Percentiles rank a stretch among this genome's conserved stretches.
Conservation (phyloP, 331 rosid species). For the Prunus yedoensis region DNA sequence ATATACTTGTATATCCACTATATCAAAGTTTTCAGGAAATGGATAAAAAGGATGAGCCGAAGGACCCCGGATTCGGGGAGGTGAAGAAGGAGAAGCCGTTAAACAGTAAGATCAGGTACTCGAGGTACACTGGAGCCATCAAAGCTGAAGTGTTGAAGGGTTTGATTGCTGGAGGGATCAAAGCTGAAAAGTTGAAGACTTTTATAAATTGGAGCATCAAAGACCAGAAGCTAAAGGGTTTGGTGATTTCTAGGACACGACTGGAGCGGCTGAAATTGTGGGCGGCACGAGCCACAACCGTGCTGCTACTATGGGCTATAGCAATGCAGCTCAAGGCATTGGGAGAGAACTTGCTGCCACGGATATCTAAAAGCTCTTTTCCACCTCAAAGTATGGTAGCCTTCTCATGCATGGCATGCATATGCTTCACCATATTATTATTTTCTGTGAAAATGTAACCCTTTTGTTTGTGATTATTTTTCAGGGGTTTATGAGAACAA, state of each 20-base stretch:
- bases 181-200: constrained; percentile 34
- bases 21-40: background rate
- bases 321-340: constrained; percentile 11
- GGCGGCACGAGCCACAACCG: constrained; percentile 12
- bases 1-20: no score
- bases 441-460: background rate
- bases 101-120: constrained; percentile 11
- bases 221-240: constrained; percentile 11
- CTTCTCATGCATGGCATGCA: background rate
- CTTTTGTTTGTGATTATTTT: background rate
- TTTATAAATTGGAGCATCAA: constrained; percentile 31
- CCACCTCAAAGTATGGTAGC: constrained; percentile 39
- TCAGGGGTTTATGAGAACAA: constrained; percentile 54
- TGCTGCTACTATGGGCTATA: constrained; percentile 28
- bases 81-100: constrained; percentile 22
- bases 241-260: background rate
- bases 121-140: constrained; percentile 19
- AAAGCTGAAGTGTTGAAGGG: constrained; percentile 32
- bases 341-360: constrained; percentile 2
- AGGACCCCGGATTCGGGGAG: constrained; percentile 26
- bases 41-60: constrained; percentile 21
- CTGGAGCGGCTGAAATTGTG: constrained; percentile 11
- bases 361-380: constrained; percentile 13
- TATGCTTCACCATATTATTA: background rate
- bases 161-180: constrained; percentile 31